Evolutionary conservation across 805 yeast species (phyloP).

Genomic region (Candida boleticola): DNA sequence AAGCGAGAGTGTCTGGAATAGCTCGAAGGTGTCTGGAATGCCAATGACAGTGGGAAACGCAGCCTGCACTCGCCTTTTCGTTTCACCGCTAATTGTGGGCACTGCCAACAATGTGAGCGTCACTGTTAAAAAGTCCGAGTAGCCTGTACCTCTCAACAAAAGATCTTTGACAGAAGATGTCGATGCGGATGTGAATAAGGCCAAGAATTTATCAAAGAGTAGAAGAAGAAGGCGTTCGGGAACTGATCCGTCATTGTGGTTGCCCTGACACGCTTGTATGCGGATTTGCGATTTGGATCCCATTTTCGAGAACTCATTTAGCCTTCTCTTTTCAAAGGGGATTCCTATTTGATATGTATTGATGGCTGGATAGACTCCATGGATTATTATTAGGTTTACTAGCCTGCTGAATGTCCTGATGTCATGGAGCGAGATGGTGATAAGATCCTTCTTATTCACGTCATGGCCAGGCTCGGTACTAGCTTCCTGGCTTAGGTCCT

Average conservation of each 20-base stretch:
- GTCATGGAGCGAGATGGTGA: conserved; percentile 80
- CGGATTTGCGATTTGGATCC: conserved; percentile 9
- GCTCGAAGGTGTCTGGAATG: conserved; percentile 62
- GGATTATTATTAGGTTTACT: conserved; percentile 61
- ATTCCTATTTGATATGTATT: conserved; percentile 56
- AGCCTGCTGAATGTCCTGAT: conserved; percentile 70
- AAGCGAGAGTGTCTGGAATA: conserved; percentile 59
- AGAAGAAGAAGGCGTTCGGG: conserved; percentile 23
- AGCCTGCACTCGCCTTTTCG: conserved; percentile 7
- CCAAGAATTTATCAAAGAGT: conserved; percentile 26
- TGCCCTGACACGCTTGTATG: neutral
- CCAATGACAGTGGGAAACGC: conserved; percentile 31
- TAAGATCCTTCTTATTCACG: conserved; percentile 24
- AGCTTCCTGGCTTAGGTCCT: conserved; percentile 23
- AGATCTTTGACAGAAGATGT: conserved; percentile 50
- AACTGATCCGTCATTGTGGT: conserved; percentile 11
- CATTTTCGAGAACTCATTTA: conserved; percentile 45
- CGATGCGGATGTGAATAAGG: conserved; percentile 31
- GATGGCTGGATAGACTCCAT: conserved; percentile 68
- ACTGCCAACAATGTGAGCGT: conserved; percentile 42
- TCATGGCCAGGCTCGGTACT: conserved; percentile 14
- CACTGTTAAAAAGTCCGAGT: conserved; percentile 55
- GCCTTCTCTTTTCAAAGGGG: conserved; percentile 57
- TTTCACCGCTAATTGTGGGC: conserved; percentile 18
- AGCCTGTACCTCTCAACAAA: conserved; percentile 64